These are phyloP conservation scores for Suillus spraguei DNA, from an alignment of 768 basidiomycete genomes.

Conservation along the genomic window DNA sequence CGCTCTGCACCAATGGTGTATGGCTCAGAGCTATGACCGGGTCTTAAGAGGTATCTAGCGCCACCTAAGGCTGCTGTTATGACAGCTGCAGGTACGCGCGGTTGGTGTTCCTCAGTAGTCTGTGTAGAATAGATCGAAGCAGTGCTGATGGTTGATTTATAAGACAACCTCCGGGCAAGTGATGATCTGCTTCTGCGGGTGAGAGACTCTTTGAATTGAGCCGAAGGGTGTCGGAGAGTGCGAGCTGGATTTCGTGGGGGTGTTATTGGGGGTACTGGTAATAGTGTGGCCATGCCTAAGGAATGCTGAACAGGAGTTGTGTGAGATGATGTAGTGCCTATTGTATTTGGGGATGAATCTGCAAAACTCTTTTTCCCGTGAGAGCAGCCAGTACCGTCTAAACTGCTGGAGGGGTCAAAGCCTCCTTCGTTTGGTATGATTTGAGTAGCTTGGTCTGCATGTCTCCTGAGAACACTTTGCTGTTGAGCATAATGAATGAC, in stretches of 20 bases:
- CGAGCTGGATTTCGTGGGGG: constrained; percentile 6
- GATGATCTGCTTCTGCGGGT: background rate
- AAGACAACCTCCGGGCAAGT: constrained; percentile 6
- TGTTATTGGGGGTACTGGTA: background rate
- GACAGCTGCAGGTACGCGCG: constrained; percentile 34
- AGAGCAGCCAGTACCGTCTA: background rate
- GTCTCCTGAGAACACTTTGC: constrained; percentile 6
- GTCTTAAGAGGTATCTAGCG: constrained; percentile 19
- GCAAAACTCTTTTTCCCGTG: background rate
- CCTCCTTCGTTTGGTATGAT: background rate
- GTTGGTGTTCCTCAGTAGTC: constrained; percentile 39
- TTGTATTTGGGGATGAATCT: background rate
- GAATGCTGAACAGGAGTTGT: background rate
- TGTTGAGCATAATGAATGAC: constrained; percentile 4
- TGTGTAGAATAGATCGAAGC: constrained; percentile 39
- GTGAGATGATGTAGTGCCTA: background rate
- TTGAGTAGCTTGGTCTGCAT: background rate
- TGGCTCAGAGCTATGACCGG: constrained; percentile 19
- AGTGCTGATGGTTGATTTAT: constrained; percentile 35
- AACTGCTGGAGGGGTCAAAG: background rate
- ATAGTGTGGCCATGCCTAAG: background rate
- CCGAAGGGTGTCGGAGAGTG: background rate
- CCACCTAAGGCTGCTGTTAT: constrained; percentile 41
- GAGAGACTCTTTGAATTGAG: background rate
- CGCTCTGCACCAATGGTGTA: constrained; percentile 17